These are phyloP conservation scores for Pseudogymnoascus sp. DNA, from an alignment of 2,329 filamentous ascomycete genomes.

Conservation along the genomic window DNA sequence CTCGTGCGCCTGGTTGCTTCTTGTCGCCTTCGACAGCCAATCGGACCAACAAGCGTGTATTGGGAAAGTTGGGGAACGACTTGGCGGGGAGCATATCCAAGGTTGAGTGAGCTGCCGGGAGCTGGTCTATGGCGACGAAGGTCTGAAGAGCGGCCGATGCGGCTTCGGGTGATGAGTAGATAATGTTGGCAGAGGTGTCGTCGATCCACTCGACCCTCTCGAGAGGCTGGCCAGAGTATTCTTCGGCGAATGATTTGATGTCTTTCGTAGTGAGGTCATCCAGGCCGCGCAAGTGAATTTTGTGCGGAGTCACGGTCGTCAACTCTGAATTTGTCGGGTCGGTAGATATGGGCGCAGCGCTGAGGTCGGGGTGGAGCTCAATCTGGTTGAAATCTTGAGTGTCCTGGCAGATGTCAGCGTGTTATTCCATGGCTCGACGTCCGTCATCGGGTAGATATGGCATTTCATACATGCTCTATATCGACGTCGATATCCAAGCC, in stretches of 20 bases:
- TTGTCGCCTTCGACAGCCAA: slow-evolving; percentile 66
- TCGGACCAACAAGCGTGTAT: slow-evolving; percentile 62
- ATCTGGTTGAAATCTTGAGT: neutral
- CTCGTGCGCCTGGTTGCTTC: slow-evolving; percentile 70
- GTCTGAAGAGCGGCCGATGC: slow-evolving; percentile 48
- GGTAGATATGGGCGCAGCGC: neutral
- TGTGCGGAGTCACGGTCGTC: slow-evolving; percentile 38
- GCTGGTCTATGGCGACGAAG: slow-evolving; percentile 40
- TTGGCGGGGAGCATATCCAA: slow-evolving; percentile 64
- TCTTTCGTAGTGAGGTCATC: slow-evolving; percentile 73
- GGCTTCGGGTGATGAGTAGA: slow-evolving; percentile 53
- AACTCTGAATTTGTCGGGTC: neutral
- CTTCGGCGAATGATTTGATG: slow-evolving; percentile 64
- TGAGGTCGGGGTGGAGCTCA: neutral
- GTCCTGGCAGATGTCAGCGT: slow-evolving; percentile 4
- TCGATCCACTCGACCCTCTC: slow-evolving; percentile 86
- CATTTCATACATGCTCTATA: neutral
- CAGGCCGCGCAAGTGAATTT: slow-evolving; percentile 77
- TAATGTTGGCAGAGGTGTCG: slow-evolving; percentile 78
- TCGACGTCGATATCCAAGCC: slow-evolving; percentile 45
- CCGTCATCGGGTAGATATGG: slow-evolving; percentile 24
- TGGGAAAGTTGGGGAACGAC: slow-evolving; percentile 55
- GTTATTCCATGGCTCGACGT: neutral
- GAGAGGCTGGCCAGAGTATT: slow-evolving; percentile 52
- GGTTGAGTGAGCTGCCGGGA: slow-evolving; percentile 34